Evolutionary conservation across 768 basidiomycete species (phyloP), one percentile per base, ranked within the genome.

Genomic region (Leccinum obscurum): DNA sequence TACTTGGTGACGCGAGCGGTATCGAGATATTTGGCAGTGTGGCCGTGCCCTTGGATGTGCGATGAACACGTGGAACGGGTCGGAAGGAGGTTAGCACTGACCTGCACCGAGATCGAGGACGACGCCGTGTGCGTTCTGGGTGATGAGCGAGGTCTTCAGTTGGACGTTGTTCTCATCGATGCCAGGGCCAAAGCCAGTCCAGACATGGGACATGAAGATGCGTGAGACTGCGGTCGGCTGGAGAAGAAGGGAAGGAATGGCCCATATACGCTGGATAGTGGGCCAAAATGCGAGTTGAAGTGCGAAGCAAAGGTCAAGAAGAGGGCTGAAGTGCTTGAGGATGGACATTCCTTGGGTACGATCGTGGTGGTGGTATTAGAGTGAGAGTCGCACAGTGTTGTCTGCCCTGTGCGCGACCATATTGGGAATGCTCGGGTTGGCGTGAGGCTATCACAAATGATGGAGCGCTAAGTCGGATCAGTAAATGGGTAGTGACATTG

Each of bases 31-130:
- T 76, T 77, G 13, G 80, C 73, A 0, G 81, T 83, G 66, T 89
- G 88, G 0, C 90, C 90, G 58, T 83, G 77, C 0, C 86, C 89
- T 89, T 48, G 46, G n/a, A 20, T 3, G 39, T 17, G 41, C 28
- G 15, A 14, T 69, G 51, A 66, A 14, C 26, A 8, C 14, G 44
- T 6, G 54, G 20, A 10, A 3, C n/a, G 17, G 4, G 39, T 15
- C 28, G 6, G 3, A 14, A 37, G 34, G 2, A 26, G 6, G 15
- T 17, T 52, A 11, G 22, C 4, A 56, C 76, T 56, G 59, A 85
- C 88, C 88, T 66, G 88, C 87, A 3, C 88, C 88, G 17, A 89
- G 58, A 59, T 91, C 89, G 24, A 90, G 77, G 0, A 90, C 85
- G 3, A 82, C 75, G 1, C 89, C 89, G 8, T 72, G 61, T 1